A percentile compares a stretch with the other conserved stretches of the same genome.
These are phyloP conservation scores for Phytophthora pisi DNA, from an alignment of 352 stramenopile species.

Conservation along the genomic window DNA sequence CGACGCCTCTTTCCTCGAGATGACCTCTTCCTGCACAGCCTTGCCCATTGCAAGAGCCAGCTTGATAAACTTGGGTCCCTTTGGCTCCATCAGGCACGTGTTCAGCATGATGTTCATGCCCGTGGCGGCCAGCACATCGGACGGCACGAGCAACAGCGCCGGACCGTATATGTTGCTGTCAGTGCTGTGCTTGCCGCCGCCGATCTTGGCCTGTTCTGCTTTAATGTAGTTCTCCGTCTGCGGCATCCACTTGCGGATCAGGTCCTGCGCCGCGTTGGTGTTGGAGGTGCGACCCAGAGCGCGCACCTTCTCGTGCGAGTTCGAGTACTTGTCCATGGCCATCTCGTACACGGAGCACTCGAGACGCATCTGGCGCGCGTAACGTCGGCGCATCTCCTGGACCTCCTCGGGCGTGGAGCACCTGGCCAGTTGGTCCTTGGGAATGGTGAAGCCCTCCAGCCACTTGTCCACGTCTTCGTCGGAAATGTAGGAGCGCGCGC, in stretches of 20 bases:
- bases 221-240: conserved; percentile 48
- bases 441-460: conserved; percentile 66
- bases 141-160: conserved; percentile 61
- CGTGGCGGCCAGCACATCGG: conserved; percentile 60
- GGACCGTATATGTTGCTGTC: conserved; percentile 81
- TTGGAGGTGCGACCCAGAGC: conserved; percentile 51
- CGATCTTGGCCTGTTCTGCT: conserved; percentile 60
- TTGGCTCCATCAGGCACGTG: conserved; percentile 63
- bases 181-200: conserved; percentile 54
- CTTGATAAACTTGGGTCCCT: conserved; percentile 85
- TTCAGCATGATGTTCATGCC: conserved; percentile 80
- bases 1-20: conserved; percentile 51
- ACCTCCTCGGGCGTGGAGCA: conserved; percentile 54
- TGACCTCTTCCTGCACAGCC: conserved; percentile 78
- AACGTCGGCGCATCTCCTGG: conserved; percentile 64
- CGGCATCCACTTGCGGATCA: conserved; percentile 70
- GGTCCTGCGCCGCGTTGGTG: conserved; percentile 63
- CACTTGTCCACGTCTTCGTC: conserved; percentile 81
- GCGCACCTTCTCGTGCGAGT: conserved; percentile 54
- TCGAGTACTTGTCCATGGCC: conserved; percentile 71
- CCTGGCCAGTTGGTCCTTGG: conserved; percentile 50
- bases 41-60: conserved; percentile 77
- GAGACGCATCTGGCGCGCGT: conserved; percentile 76
- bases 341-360: conserved; percentile 86
- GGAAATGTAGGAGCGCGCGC: conserved; percentile 52